A percentile compares a stretch with the other conserved stretches of the same genome.
Conservation (phyloP, 2,329 filamentous ascomycete species). For the Aspergillus fumigatus region DNA sequence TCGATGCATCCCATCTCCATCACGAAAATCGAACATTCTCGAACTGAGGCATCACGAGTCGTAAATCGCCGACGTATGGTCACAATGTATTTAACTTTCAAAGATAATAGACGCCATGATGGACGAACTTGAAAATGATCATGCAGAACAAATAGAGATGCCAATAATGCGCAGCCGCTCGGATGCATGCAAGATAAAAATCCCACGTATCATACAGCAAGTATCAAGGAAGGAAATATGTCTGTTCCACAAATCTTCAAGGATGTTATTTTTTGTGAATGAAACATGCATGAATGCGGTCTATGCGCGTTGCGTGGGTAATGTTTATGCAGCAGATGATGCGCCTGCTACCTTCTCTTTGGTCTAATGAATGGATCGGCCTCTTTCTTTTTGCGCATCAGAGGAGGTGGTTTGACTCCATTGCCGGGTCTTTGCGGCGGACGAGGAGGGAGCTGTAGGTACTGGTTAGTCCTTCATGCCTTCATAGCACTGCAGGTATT, state of each 20-base stretch:
- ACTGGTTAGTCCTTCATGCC: conserved; percentile 9
- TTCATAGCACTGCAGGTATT: not conserved
- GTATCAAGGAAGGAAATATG: not conserved
- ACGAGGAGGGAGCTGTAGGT: conserved; percentile 9
- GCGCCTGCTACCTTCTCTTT: conserved; percentile 23
- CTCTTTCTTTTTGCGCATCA: conserved; percentile 37
- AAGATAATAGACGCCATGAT: not conserved
- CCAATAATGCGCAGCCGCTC: not conserved
- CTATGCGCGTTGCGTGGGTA: not conserved
- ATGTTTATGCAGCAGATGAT: not conserved
- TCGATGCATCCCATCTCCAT: not conserved
- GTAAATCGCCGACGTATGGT: not conserved
- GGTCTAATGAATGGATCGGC: conserved; percentile 40
- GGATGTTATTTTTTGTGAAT: not conserved
- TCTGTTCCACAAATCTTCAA: not conserved
- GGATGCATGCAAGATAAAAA: not conserved
- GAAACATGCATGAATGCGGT: not conserved
- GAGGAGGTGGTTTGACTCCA: conserved; percentile 24
- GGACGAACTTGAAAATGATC: not conserved
- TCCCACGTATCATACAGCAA: not conserved
- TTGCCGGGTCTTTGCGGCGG: conserved; percentile 16
- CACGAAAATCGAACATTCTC: not conserved
- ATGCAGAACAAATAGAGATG: not conserved
- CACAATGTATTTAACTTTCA: not conserved
- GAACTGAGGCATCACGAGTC: not conserved